Base-by-base conservation (phyloP, 805 yeast species). In the Metschnikowia henanensis region DNA sequence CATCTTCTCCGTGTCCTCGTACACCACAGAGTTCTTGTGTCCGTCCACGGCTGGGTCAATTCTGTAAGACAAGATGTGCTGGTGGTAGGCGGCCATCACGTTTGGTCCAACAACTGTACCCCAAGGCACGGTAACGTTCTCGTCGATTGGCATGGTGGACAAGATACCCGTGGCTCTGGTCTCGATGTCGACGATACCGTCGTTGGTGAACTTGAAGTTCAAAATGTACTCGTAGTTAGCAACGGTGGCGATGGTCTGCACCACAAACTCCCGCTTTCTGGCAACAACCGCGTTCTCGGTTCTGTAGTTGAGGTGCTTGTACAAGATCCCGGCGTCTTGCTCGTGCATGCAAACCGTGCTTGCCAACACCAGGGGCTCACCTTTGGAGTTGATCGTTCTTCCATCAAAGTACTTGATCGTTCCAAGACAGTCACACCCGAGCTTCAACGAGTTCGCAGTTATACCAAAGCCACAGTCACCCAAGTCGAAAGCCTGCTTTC, bases 381-480 rank as follows among this genome's bases (percentile, higher is more conserved):
- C 92, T 35, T 72, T 70, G 41, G 76, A 70, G 56, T 77, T 73
- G 48, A 76, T 69, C 54, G 80, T 76, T 48, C 72, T 63, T 47
- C 81, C 79, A 59, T 85, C 88, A 58, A 85, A 62, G 71, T 86
- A 86, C 63, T 83, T 79, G 64, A 86, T 84, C 47, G 80, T 80
- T 56, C 94, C 94, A 37, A 85, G 73, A 75, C 94, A 86, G 70
- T 85, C 91, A 67, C 94, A 86, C 42, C 94, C 94, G 50, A 85
- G 73, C 37, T 67, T 72, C 58, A 86, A 73, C 39, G 77, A 75
- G 69, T 86, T 84, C 51, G 86, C 90, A 49, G 73, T 77, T 51
- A 72, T 77, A 65, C 94, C 94, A 51, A 85, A 85, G 17, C 95
- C 94, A 70, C 85, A 79, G 65, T 87, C 94, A 62, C 94, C 94